Conservation (phyloP, 179 eudicot genomes). For the Spinacia oleracea region DNA sequence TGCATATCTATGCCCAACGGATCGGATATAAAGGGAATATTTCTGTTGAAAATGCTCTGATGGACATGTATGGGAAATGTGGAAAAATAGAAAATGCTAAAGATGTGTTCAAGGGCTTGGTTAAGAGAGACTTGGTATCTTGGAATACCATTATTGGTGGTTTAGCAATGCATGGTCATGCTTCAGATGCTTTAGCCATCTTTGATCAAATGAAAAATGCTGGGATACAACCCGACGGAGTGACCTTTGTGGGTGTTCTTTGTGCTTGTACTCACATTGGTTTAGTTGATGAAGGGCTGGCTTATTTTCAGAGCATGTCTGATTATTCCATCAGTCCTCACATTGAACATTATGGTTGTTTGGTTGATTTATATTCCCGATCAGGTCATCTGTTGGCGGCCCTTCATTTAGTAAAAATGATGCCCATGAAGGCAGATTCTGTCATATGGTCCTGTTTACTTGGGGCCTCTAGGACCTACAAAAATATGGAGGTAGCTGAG, state of each 20-base stretch:
- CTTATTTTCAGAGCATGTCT: conserved; percentile 57
- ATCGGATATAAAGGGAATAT: conserved; percentile 51
- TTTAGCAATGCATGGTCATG: conserved; percentile 74
- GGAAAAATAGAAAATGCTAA: conserved; percentile 58
- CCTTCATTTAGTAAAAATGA: conserved; percentile 50
- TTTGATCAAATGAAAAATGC: conserved; percentile 50
- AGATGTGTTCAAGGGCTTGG: conserved; percentile 50
- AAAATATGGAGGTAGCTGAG: conserved; percentile 66
- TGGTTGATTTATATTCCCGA: conserved; percentile 66
- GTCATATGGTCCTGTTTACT: conserved; percentile 73
- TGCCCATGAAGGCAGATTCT: conserved; percentile 70
- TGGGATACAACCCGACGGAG: conserved; percentile 57
- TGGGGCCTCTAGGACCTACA: conserved; percentile 67
- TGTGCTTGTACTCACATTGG: conserved; percentile 86
- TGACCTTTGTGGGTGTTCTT: conserved; percentile 69
- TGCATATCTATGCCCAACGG: conserved; percentile 54
- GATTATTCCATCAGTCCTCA: conserved; percentile 52
- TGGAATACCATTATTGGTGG: conserved; percentile 76
- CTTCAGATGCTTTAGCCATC: conserved; percentile 51
- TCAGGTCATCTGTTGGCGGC: conserved; percentile 66
- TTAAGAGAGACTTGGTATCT: conserved; percentile 57
- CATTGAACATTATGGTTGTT: conserved; percentile 83
- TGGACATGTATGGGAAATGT: conserved; percentile 85
- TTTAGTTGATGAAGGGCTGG: conserved; percentile 53
- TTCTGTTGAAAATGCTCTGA: conserved; percentile 60